phyloP scores from a whole-genome alignment of 1,284 basidiomycete genomes.

The Somion occarium region DNA sequence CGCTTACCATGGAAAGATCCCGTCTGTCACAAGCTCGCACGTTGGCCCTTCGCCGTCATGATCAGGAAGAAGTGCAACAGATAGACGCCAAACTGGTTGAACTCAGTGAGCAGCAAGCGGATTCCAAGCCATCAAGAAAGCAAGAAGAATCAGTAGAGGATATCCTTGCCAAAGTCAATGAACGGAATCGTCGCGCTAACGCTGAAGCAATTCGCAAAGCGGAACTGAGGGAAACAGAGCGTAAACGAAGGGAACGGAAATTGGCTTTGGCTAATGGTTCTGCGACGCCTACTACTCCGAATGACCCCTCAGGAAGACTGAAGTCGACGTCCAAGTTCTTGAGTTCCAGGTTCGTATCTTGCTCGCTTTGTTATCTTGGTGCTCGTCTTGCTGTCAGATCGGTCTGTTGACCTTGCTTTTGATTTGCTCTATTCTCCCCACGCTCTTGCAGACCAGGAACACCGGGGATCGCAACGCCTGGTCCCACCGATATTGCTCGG shows the following conservation, averaged over 20 bases:
- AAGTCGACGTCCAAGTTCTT: constrained; percentile 52
- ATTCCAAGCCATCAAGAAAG: not conserved
- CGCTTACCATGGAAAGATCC: constrained; percentile 53
- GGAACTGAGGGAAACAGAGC: constrained; percentile 63
- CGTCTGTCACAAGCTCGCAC: constrained; percentile 62
- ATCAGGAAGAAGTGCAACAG: constrained; percentile 51
- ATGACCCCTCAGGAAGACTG: constrained; percentile 63
- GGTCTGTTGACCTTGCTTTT: constrained; percentile 10
- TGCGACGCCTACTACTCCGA: constrained; percentile 34
- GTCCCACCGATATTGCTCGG: constrained; percentile 31
- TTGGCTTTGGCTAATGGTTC: constrained; percentile 38
- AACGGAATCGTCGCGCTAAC: constrained; percentile 82
- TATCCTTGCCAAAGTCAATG: constrained; percentile 76
- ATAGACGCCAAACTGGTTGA: constrained; percentile 51
- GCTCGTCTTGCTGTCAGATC: constrained; percentile 9
- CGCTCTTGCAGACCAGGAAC: constrained; percentile 28
- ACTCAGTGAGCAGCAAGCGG: constrained; percentile 19
- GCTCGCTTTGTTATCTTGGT: constrained; percentile 12
- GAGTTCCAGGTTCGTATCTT: constrained; percentile 45
- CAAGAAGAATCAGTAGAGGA: constrained; percentile 41
- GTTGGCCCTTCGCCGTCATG: constrained; percentile 67
- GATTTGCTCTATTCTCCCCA: constrained; percentile 3
- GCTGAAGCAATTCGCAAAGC: constrained; percentile 73
- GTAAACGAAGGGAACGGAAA: constrained; percentile 62
- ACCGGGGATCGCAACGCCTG: constrained; percentile 37